Conservation (phyloP, 495 filamentous ascomycete species). For the Daldinia vernicosa region DNA sequence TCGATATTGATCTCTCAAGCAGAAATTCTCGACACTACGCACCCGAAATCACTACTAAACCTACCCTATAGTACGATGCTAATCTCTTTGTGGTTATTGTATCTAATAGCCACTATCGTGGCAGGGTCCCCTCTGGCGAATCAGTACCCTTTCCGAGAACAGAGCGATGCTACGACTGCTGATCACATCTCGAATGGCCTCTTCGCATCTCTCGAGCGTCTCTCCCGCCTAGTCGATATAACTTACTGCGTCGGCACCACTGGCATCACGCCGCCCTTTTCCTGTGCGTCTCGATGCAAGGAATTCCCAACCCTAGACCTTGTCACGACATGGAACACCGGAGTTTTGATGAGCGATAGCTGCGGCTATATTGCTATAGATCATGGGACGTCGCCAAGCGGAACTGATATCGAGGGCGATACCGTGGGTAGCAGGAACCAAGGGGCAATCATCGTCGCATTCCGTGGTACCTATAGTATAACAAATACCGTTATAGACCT, state of each 20-base stretch:
- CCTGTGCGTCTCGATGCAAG: slow-evolving; percentile 81
- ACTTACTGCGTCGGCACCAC: slow-evolving; percentile 89
- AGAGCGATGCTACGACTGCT: slow-evolving; percentile 22
- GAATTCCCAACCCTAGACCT: slow-evolving; percentile 84
- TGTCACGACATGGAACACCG: slow-evolving; percentile 88
- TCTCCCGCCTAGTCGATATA: slow-evolving; percentile 90
- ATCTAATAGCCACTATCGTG: slow-evolving; percentile 10
- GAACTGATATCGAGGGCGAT: not conserved
- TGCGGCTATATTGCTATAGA: slow-evolving; percentile 94
- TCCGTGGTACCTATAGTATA: slow-evolving; percentile 93
- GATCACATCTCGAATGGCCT: slow-evolving; percentile 67
- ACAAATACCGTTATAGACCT: slow-evolving; percentile 90
- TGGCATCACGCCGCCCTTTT: slow-evolving; percentile 82
- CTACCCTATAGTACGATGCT: slow-evolving; percentile 19
- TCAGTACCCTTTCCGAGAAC: slow-evolving; percentile 30
- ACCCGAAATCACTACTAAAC: slow-evolving; percentile 7
- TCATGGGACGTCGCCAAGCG: slow-evolving; percentile 53
- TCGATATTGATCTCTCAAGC: not conserved
- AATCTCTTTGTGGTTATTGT: slow-evolving; percentile 19
- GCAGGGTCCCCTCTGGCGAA: slow-evolving; percentile 21
- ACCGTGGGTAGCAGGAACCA: slow-evolving; percentile 12
- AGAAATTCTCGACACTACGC: slow-evolving; percentile 5
- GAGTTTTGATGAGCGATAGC: slow-evolving; percentile 84
- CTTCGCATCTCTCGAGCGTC: slow-evolving; percentile 84
- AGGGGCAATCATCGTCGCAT: slow-evolving; percentile 80